A percentile compares a stretch with the other conserved stretches of the same genome.
These are phyloP conservation scores for Xylaria sp. DNA, from an alignment of 2,329 filamentous ascomycete genomes.

Conservation along the genomic window DNA sequence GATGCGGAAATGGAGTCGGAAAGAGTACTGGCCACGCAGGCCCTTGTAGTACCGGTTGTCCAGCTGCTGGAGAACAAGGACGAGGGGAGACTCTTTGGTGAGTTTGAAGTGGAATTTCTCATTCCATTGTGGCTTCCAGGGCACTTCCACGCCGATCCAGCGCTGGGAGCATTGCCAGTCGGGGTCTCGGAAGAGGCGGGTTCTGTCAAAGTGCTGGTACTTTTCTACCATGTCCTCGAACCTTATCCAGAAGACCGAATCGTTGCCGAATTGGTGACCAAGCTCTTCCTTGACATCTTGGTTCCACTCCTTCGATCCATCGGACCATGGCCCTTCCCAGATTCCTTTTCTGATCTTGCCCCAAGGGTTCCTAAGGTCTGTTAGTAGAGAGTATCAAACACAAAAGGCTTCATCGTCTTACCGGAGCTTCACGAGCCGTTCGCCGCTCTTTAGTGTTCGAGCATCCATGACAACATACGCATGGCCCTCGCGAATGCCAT, in stretches of 20 bases:
- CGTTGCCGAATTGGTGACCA: slow-evolving; percentile 68
- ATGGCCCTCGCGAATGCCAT: slow-evolving; percentile 68
- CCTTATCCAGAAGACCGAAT: slow-evolving; percentile 73
- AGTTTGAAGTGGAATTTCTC: slow-evolving; percentile 70
- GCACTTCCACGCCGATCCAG: slow-evolving; percentile 71
- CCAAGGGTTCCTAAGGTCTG: slow-evolving; percentile 64
- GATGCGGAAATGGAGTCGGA: slow-evolving; percentile 62
- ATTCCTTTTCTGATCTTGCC: slow-evolving; percentile 67
- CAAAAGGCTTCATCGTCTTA: slow-evolving; percentile 33
- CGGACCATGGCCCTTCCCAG: slow-evolving; percentile 70
- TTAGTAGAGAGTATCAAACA: slow-evolving; percentile 28
- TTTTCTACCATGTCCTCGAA: slow-evolving; percentile 72
- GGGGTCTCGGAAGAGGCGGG: slow-evolving; percentile 68
- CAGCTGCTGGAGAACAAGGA: slow-evolving; percentile 70
- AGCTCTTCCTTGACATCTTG: slow-evolving; percentile 67
- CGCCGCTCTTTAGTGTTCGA: slow-evolving; percentile 61
- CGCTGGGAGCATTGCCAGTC: slow-evolving; percentile 69
- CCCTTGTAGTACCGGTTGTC: slow-evolving; percentile 72
- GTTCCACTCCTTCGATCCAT: slow-evolving; percentile 72
- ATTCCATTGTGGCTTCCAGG: slow-evolving; percentile 71
- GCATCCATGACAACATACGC: slow-evolving; percentile 72
- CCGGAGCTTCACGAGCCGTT: slow-evolving; percentile 67
- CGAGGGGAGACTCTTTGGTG: slow-evolving; percentile 65
- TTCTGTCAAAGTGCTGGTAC: slow-evolving; percentile 70
- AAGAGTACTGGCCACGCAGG: slow-evolving; percentile 67